These are phyloP conservation scores for Tetrahymena malaccensis DNA, from an alignment of 73 alveolate genomes.

Conservation along the genomic window DNA sequence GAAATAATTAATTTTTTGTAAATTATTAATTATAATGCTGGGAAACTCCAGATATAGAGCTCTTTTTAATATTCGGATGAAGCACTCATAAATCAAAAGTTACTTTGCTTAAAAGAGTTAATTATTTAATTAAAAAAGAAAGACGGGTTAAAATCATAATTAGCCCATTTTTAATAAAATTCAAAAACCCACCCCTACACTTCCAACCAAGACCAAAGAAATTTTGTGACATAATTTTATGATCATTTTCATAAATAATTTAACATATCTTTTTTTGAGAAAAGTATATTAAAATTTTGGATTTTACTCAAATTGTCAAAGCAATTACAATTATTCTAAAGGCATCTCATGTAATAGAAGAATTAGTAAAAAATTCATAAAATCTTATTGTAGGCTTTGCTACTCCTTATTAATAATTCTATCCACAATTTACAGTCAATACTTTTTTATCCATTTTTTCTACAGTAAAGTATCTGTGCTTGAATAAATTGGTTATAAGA, in stretches of 20 bases:
- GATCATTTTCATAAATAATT: neutral
- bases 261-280: neutral
- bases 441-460: neutral
- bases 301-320: neutral
- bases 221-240: no score
- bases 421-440: no score
- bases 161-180: neutral
- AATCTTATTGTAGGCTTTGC: neutral
- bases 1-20: neutral
- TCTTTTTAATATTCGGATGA: neutral
- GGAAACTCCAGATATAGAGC: neutral
- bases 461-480: neutral
- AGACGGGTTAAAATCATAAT: neutral
- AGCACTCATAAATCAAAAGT: neutral
- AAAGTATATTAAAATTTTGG: neutral
- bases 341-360: neutral
- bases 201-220: neutral
- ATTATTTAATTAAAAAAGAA: no score
- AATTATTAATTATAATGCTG: neutral
- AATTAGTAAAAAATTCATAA: neutral
- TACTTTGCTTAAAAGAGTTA: neutral
- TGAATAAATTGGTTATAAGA: neutral
- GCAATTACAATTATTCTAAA: neutral
- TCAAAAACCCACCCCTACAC: neutral
- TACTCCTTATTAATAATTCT: neutral